Evolutionary conservation across 2,329 filamentous ascomycete species (phyloP), one percentile per base, ranked within the genome.

Genomic region (Fusarium acutatum): DNA sequence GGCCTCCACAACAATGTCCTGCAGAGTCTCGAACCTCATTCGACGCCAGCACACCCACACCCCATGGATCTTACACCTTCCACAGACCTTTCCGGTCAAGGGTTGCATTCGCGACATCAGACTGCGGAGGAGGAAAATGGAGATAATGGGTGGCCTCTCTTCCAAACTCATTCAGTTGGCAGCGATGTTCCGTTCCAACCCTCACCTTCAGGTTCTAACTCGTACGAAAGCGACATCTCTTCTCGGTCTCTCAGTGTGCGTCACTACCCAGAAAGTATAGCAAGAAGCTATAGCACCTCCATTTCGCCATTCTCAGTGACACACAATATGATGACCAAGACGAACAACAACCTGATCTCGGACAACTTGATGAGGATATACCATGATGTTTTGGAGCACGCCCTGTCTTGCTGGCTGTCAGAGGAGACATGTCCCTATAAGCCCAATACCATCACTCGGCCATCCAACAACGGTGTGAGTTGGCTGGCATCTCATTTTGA

Each of bases 371-470:
- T 78, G 76, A 69, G 76, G 49, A 84, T 88, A 38, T 89, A 88
- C 74, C 87, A 88, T 71, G 86, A 88, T 69, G 87, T 86, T 35
- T 81, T 88, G 70, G 87, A 88, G 70, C 85, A 87, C 72, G 86
- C 84, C 18, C 77, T 88, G 12, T 85, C 86, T 4, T 88, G 87
- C 74, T 89, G 87, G 87, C 72, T 88, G 24, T 87, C 86, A 0
- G 87, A 88, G 67, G 81, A 83, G 52, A 88, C 86, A 6, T 89
- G 87, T 60, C 87, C 87, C 2, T 88, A 88, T 72, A 74, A 78
- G 18, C 77, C 77, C 5, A 69, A 68, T 35, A 68, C 72, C 6
- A 67, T 77, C 30, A 63, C 63, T 32, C 61, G 64, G 10, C 62
- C 72, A n/a, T 71, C 69, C n/a, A 73, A 75, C 18, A 78, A 78